Percentiles rank a stretch among this genome's conserved stretches.
Evolutionary conservation across 2,329 filamentous ascomycete genomes (phyloP).

Genomic region (Aureobasidium sp.): DNA sequence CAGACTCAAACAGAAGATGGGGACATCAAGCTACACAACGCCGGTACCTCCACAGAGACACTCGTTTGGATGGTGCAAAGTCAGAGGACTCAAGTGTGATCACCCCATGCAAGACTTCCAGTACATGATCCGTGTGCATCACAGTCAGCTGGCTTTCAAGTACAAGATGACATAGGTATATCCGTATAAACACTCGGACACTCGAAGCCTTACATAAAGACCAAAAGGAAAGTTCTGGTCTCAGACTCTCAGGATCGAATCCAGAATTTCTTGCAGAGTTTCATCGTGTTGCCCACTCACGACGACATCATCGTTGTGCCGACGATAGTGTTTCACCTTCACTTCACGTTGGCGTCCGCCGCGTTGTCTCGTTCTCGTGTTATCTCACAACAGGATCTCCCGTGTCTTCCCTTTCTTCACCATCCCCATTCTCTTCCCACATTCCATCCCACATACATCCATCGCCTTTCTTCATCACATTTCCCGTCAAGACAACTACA

Average conservation of each 20-base stretch:
- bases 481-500: not conserved
- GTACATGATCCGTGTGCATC: not conserved
- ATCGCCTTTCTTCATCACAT: not conserved
- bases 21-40: too few species aligned
- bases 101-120: too few species aligned
- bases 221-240: not conserved
- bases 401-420: not conserved
- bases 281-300: not conserved
- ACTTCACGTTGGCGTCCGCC: not conserved
- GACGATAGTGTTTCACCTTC: not conserved
- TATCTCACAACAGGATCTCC: not conserved
- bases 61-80: too few species aligned
- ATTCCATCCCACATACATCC: not conserved
- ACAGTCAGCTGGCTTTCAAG: too few species aligned
- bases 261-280: not conserved
- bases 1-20: too few species aligned
- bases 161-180: not conserved
- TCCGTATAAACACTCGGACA: not conserved
- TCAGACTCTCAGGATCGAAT: not conserved
- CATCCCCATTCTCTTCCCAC: not conserved
- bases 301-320: not conserved
- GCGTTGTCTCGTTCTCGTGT: not conserved
- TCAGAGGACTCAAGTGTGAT: too few species aligned
- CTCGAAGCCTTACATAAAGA: not conserved
- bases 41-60: too few species aligned